Evolutionary conservation across 371 early-diverging fungal genomes (phyloP).

Genomic region (Lichtheimia corymbifera): DNA sequence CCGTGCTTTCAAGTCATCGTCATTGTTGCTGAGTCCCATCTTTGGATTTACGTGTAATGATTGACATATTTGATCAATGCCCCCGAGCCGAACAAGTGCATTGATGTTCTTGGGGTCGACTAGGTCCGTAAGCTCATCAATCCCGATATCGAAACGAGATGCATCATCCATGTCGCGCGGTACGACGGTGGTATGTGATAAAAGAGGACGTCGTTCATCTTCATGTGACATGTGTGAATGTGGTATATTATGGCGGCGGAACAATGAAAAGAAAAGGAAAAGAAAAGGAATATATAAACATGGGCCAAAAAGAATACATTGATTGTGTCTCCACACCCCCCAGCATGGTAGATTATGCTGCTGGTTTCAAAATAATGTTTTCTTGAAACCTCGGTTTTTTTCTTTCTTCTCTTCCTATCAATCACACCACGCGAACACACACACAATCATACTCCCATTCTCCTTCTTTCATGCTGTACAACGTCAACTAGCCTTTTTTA

Average conservation of each 20-base stretch:
- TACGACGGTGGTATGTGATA: conserved; percentile 19
- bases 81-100: conserved; percentile 65
- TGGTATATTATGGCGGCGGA: neutral
- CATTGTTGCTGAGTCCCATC: conserved; percentile 63
- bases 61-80: conserved; percentile 58
- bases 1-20: conserved; percentile 38
- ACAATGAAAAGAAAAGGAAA: neutral
- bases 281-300: neutral
- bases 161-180: neutral
- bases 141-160: conserved; percentile 49
- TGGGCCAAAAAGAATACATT: no score
- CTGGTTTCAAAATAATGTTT: no score
- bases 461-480: no score
- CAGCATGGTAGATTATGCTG: no score
- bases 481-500: no score
- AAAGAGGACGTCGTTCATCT: conserved; percentile 14
- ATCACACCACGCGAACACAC: no score
- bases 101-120: conserved; percentile 75
- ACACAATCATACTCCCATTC: no score
- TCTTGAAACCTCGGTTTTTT: no score
- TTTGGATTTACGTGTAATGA: conserved; percentile 65
- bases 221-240: conserved; percentile 3
- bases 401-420: no score
- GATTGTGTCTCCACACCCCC: no score
- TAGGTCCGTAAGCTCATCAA: conserved; percentile 51